Conservation (phyloP, 2,329 filamentous ascomycete genomes). For the Eutypella sp. region DNA sequence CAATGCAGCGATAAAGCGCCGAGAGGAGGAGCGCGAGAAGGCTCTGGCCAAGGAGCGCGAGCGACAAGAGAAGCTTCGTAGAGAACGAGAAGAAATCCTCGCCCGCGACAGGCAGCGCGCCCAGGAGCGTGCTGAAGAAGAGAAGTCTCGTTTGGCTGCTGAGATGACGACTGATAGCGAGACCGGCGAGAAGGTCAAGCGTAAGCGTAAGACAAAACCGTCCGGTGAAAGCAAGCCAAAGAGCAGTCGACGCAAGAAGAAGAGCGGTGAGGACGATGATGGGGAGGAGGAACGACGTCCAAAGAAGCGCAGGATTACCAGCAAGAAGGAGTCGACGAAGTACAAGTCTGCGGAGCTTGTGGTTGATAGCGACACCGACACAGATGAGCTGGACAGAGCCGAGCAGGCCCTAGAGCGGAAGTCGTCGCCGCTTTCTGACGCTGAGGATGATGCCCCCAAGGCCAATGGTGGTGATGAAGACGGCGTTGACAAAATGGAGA, state of each 20-base stretch:
- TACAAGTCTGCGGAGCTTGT: conserved; percentile 85
- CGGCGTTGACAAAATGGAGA: conserved; percentile 46
- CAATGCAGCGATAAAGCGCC: conserved; percentile 71
- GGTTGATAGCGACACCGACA: conserved; percentile 66
- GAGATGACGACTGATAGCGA: conserved; percentile 79
- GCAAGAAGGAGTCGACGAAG: conserved; percentile 53
- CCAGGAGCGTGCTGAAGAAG: conserved; percentile 66
- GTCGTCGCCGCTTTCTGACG: conserved; percentile 21
- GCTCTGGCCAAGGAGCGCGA: conserved; percentile 66
- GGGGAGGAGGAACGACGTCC: conserved; percentile 42
- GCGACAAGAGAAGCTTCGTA: conserved; percentile 74
- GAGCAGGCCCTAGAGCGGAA: conserved; percentile 35
- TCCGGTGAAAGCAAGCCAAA: conserved; percentile 38
- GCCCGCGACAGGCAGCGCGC: conserved; percentile 71
- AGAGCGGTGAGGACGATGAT: conserved; percentile 47
- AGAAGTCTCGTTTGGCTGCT: conserved; percentile 62
- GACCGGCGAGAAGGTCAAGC: conserved; percentile 74
- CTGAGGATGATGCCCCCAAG: conserved; percentile 26
- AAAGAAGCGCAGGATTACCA: conserved; percentile 55
- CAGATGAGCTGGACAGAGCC: conserved; percentile 41
- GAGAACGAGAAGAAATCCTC: conserved; percentile 76
- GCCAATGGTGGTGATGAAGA: conserved; percentile 19
- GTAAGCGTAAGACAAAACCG: conserved; percentile 60
- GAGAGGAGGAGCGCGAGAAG: conserved; percentile 70
- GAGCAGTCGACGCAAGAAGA: conserved; percentile 45